Evolutionary conservation across 2,329 filamentous ascomycete genomes (phyloP), one percentile per base, ranked within the genome.

Genomic region (Colletotrichum plurivorum): DNA sequence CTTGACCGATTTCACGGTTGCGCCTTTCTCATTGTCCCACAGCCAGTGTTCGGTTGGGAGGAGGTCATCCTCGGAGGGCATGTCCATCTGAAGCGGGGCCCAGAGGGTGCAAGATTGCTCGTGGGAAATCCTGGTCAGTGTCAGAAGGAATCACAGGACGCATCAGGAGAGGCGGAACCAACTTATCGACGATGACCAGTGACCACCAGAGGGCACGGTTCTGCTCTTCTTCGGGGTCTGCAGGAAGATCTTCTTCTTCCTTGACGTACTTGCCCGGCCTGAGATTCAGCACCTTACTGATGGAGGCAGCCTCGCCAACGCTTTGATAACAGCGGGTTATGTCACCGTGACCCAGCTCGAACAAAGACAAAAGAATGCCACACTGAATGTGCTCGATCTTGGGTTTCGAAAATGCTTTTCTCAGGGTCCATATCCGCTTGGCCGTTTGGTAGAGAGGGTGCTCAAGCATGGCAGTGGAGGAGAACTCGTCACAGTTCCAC

Each of bases 331-430:
- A 81, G n/a, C 80, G 75, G 58, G 75, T 73, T 39, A 80, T 76
- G 41, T 82, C 78, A 39, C 82, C 82, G 67, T 84, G 82, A 2
- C 82, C 82, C 69, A 84, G 83, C 70, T 84, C 82, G 71, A 82
- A 84, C 49, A 84, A 74, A 5, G 81, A 79, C 49, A 84, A 71
- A 63, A 84, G 72, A 20, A 82, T 76, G 31, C 78, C 80, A 66
- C 80, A 82, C 72, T 84, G 82, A 13, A 83, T 75, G 27, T 83
- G 73, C 74, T 81, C 81, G 27, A 83, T 75, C 36, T 73, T 79
- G 9, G 81, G 80, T 22, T 76, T 75, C 13, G 75, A 73, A 58
- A 80, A 77, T 18, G 76, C 76, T 57, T 81, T 77, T 18, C 82
- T 70, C 53, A 83, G 69, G 18, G 78, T 75, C 36, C 82, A 75